Percentiles rank a stretch among this genome's conserved stretches.
Conservation (phyloP, 306 rosid genomes). For the Vigna angularis region DNA sequence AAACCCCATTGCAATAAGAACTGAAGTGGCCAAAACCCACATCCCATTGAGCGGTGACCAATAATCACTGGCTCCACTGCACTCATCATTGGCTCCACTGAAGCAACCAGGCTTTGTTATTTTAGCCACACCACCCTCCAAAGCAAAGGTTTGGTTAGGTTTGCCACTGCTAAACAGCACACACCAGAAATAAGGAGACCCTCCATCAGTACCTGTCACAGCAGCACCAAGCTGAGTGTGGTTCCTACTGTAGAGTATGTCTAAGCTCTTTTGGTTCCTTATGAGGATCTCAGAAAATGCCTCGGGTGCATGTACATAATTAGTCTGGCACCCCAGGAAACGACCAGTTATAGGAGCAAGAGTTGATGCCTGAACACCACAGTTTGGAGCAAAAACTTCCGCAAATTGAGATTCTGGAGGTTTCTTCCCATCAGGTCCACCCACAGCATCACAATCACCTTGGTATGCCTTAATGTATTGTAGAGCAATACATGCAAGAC, state of each 20-base stretch:
- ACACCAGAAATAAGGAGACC: constrained; percentile 93
- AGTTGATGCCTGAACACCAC: constrained; percentile 70
- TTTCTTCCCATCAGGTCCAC: constrained; percentile 84
- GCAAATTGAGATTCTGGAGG: constrained; percentile 79
- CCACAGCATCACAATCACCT: constrained; percentile 81
- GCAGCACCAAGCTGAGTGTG: constrained; percentile 95
- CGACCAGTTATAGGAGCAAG: constrained; percentile 85
- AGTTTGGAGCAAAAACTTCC: constrained; percentile 79
- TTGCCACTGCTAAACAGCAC: constrained; percentile 86
- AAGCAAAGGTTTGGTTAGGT: constrained; percentile 64
- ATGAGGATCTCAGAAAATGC: constrained; percentile 83
- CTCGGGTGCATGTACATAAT: constrained; percentile 64
- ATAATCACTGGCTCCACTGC: constrained; percentile 60
- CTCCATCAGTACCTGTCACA: constrained; percentile 84
- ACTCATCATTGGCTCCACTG: constrained; percentile 84
- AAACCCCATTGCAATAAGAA: constrained; percentile 51
- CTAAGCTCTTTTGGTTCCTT: constrained; percentile 71
- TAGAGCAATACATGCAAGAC: constrained; percentile 90
- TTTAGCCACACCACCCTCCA: constrained; percentile 76
- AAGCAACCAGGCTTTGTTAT: constrained; percentile 84
- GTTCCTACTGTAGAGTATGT: constrained; percentile 71
- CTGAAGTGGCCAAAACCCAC: constrained; percentile 55
- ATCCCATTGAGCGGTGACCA: constrained; percentile 51
- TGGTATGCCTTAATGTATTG: constrained; percentile 86
- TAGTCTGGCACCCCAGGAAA: constrained; percentile 86